phyloP scores from a whole-genome alignment of 106 monocot genomes.

The Narthecium ossifragum region DNA sequence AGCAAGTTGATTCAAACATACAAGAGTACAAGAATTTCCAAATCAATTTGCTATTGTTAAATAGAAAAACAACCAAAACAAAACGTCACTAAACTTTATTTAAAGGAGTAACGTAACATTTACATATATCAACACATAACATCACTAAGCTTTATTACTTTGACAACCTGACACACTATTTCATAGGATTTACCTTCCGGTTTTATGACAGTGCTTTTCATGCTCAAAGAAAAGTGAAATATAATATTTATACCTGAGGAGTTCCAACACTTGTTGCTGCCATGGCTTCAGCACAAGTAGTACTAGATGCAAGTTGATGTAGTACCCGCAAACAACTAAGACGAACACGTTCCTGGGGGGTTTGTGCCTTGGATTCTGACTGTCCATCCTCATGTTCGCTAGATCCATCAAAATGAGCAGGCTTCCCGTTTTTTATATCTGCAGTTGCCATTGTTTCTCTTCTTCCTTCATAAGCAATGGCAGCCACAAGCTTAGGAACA shows the following conservation, averaged over 20 bases:
- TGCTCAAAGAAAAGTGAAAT: too few relatives aligned
- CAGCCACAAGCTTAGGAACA: conserved; percentile 94
- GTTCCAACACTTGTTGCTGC: conserved; percentile 92
- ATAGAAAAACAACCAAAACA: too few relatives aligned
- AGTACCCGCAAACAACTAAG: conserved; percentile 90
- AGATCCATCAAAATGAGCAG: conserved; percentile 16
- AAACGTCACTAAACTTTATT: too few relatives aligned
- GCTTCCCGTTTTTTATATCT: conserved; percentile 28
- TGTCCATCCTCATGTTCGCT: conserved; percentile 32
- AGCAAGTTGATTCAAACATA: too few relatives aligned
- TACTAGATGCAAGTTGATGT: conserved; percentile 97
- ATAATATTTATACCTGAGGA: conserved; percentile 93
- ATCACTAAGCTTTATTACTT: too few relatives aligned
- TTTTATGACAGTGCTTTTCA: too few relatives aligned
- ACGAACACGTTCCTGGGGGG: conserved; percentile 85
- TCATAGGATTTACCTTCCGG: too few relatives aligned
- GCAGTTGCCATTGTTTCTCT: conserved; percentile 82
- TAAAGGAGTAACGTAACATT: too few relatives aligned
- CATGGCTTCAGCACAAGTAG: conserved; percentile 99
- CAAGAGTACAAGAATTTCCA: too few relatives aligned
- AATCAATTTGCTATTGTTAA: too few relatives aligned
- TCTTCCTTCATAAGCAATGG: conserved; percentile 95
- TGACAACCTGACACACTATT: too few relatives aligned
- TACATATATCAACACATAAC: too few relatives aligned
- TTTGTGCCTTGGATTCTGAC: conserved; percentile 40